These are phyloP conservation scores for Melaleuca alternifolia DNA, from an alignment of 345 rosid species.

Conservation along the genomic window DNA sequence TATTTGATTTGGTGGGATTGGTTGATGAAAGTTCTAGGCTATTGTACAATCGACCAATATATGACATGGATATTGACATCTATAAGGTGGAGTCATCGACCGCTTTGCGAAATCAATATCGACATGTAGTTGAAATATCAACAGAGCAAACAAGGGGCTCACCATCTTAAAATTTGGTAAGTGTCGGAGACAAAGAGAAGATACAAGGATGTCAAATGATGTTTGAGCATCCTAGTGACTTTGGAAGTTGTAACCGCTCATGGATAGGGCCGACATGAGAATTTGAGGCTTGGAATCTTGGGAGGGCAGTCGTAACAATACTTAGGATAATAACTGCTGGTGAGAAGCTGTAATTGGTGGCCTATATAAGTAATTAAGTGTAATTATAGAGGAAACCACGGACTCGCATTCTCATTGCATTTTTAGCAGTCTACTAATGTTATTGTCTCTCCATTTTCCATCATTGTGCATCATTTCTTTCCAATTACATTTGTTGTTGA, in stretches of 20 bases:
- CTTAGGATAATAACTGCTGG: not conserved
- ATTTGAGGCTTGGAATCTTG: not conserved
- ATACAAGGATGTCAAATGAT: not conserved
- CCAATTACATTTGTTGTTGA: not conserved
- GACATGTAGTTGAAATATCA: not conserved
- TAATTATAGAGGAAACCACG: not conserved
- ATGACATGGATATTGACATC: not conserved
- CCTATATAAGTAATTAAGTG: not conserved
- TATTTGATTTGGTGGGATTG: not conserved
- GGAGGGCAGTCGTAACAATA: not conserved
- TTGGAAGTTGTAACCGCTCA: not conserved
- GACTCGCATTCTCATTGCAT: not conserved
- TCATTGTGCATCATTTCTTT: not conserved
- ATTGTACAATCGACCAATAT: not conserved
- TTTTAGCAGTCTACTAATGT: not conserved
- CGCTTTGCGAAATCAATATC: not conserved
- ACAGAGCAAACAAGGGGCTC: not conserved
- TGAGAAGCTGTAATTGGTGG: not conserved
- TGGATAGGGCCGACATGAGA: not conserved
- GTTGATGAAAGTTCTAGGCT: not conserved
- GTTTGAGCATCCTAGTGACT: not conserved
- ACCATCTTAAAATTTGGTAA: not conserved
- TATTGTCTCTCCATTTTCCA: not conserved
- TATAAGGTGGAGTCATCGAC: not conserved
- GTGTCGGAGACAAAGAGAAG: not conserved